Evolutionary conservation across 129 eudicot species (phyloP), one percentile per base, ranked within the genome.

Genomic region (Flaveria sonorensis): DNA sequence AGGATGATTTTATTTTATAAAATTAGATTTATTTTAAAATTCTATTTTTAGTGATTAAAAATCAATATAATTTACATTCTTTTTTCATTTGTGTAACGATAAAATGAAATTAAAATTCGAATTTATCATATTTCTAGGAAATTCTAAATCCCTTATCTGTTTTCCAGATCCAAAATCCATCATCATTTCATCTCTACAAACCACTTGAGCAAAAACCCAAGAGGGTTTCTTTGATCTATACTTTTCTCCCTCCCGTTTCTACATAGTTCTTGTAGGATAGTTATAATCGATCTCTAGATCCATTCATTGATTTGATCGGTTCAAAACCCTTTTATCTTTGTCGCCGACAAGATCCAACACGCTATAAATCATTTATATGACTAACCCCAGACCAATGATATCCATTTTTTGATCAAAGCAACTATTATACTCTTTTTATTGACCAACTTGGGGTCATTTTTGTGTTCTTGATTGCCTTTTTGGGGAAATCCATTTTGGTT

Each of bases 271-370:
- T 82, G 57, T 77, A 56, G 77, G 79, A 77, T 82, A 76, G 62
- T 82, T 77, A 81, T 81, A 71, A 74, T 81, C 84, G 77, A 81
- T 75, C 84, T 81, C 75, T 75, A 71, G 67, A 76, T 71, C 81
- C 57, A 76, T 76, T 82, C 78, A 65, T 80, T 80, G 79, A 73
- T 82, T 51, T 73, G 71, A 77, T 73, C 78, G 74, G 28, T 74
- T 62, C 36, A 66, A 42, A 9, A 50, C 26, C 76, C 57, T 79
- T 65, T 56, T 70, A 42, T 82, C 74, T 71, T 55, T 71, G 46
- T 53, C 28, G 36, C 76, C 72, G 62, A 72, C 71, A 61, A 69
- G 63, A 71, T 61, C 70, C 63, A 30, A 43, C 71, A 26, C 50
- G 39, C 61, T 48, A 16, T 68, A 39, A 76, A 66, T 53, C 79